These are phyloP conservation scores for Rubia peregrina DNA, from an alignment of 305 asterid species.

Conservation along the genomic window DNA sequence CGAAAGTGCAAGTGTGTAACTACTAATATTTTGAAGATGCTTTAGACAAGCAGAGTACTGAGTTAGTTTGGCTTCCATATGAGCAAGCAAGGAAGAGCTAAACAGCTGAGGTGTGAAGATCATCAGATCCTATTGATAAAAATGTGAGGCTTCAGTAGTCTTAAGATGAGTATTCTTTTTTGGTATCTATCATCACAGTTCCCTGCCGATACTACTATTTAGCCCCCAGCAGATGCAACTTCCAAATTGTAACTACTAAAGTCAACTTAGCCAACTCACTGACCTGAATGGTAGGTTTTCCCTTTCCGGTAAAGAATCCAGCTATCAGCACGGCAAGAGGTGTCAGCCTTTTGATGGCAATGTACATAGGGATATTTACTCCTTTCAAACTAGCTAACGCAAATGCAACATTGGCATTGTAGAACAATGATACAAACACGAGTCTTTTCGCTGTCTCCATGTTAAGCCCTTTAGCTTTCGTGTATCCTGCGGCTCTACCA, in stretches of 20 bases:
- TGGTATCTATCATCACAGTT: neutral
- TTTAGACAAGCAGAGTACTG: neutral
- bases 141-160: neutral
- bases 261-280: neutral
- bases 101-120: neutral
- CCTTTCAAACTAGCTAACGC: slow-evolving; percentile 97
- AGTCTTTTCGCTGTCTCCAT: slow-evolving; percentile 73
- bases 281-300: slow-evolving; percentile 85
- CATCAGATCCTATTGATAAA: neutral
- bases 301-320: slow-evolving; percentile 81
- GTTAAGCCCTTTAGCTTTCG: slow-evolving; percentile 58
- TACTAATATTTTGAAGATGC: neutral
- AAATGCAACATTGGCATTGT: slow-evolving; percentile 95
- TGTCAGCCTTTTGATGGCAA: slow-evolving; percentile 95
- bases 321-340: slow-evolving; percentile 93
- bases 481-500: slow-evolving; percentile 71
- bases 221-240: neutral
- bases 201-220: neutral
- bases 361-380: slow-evolving; percentile 97
- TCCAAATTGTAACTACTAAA: neutral
- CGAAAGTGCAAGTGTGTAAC: no score
- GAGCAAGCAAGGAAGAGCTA: neutral
- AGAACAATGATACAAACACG: slow-evolving; percentile 76
- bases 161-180: neutral
- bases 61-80: neutral